Evolutionary conservation across 176 grass and related monocot genomes (phyloP).

Genomic region (Oryza longistaminata): DNA sequence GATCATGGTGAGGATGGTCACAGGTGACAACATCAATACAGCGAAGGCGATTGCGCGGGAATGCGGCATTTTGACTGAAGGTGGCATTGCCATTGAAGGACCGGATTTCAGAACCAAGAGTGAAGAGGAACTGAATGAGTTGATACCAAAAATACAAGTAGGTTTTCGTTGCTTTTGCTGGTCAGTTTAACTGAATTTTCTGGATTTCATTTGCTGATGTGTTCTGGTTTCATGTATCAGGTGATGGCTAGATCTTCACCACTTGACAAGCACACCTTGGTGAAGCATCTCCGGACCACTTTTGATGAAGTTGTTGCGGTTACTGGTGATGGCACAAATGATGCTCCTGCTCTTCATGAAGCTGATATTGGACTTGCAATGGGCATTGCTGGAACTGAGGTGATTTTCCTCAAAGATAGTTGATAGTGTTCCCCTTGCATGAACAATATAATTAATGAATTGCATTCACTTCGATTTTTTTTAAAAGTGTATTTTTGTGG

Average conservation of each 20-base stretch:
- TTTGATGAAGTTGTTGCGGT: constrained; percentile 85
- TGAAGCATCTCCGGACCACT: constrained; percentile 78
- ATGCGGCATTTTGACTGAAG: constrained; percentile 91
- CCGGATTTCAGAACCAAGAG: constrained; percentile 81
- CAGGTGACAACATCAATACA: constrained; percentile 97
- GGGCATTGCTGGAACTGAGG: constrained; percentile 97
- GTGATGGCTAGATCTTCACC: constrained; percentile 97
- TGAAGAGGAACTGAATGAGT: constrained; percentile 57
- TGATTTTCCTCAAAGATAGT: constrained; percentile 30
- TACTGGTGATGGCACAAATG: constrained; percentile 95
- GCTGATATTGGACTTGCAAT: constrained; percentile 97
- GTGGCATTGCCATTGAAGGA: constrained; percentile 87
- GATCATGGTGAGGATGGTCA: constrained; percentile 98
- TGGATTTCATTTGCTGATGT: constrained; percentile 15
- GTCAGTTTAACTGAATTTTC: background rate
- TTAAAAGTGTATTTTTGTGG: background rate
- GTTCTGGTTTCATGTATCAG: constrained; percentile 45
- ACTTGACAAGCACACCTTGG: constrained; percentile 93
- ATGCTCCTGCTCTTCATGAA: constrained; percentile 92
- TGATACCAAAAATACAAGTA: constrained; percentile 94
- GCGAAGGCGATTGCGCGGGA: constrained; percentile 97
- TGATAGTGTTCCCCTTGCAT: background rate
- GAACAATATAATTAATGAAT: constrained; percentile 5
- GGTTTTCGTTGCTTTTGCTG: constrained; percentile 4
- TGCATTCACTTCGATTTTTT: background rate